phyloP scores from a whole-genome alignment of 2,329 filamentous ascomycete species.

The Torrubiella hemipterigena region DNA sequence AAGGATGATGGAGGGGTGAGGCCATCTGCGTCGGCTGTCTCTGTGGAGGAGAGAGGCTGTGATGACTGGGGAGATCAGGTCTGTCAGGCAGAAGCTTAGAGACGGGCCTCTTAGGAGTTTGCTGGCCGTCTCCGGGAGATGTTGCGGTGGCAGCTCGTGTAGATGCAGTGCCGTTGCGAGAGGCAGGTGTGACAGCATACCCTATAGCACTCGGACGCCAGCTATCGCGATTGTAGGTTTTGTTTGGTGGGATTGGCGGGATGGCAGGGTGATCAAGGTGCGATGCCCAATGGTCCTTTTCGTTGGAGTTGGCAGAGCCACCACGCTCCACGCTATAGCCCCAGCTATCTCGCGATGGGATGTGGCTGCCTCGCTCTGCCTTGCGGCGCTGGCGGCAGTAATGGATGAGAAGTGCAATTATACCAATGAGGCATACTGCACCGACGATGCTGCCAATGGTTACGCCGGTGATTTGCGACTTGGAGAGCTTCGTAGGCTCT shows the following conservation, averaged over 20 bases:
- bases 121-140: slow-evolving; percentile 11
- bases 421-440: slow-evolving; percentile 31
- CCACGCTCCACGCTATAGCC: slow-evolving; percentile 18
- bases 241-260: slow-evolving; percentile 11
- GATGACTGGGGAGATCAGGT: too few species aligned
- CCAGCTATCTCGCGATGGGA: slow-evolving; percentile 24
- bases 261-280: too few species aligned
- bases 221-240: slow-evolving; percentile 16
- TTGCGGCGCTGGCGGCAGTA: slow-evolving; percentile 23
- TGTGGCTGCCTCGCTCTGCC: too few species aligned
- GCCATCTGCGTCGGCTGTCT: not conserved
- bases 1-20: slow-evolving; percentile 7
- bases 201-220: slow-evolving; percentile 28
- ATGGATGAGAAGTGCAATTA: slow-evolving; percentile 31
- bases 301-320: not conserved
- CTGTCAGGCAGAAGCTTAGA: slow-evolving; percentile 34
- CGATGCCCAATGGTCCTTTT: too few species aligned
- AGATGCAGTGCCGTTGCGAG: not conserved
- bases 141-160: slow-evolving; percentile 4
- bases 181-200: slow-evolving; percentile 29
- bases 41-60: slow-evolving; percentile 12
- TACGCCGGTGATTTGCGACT: slow-evolving; percentile 44
- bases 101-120: slow-evolving; percentile 17
- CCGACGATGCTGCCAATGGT: slow-evolving; percentile 40
- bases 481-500: slow-evolving; percentile 13